These are phyloP conservation scores for Helianthus annuus DNA, from an alignment of 129 eudicot genomes.

Conservation along the genomic window HanXRQr2.0-SUNRISE NC_035435.2:166001492-166001991, in stretches of 20 bases:
- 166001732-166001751: conserved; percentile 2
- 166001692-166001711: too few species aligned
- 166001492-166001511: too few species aligned
- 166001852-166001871: conserved; percentile 91
- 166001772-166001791: conserved; percentile 60
- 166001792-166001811: conserved; percentile 78
- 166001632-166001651: too few species aligned
- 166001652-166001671: too few species aligned
- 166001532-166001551: too few species aligned
- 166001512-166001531: too few species aligned
- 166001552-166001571: too few species aligned
- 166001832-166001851: conserved; percentile 86
- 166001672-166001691: too few species aligned
- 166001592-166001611: too few species aligned
- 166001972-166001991: background rate
- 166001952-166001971: conserved; percentile 27
- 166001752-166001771: conserved; percentile 1
- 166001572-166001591: too few species aligned
- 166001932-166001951: conserved; percentile 98
- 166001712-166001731: too few species aligned
- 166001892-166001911: conserved; percentile 98
- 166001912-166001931: conserved; percentile 96
- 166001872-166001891: conserved; percentile 88
- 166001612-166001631: too few species aligned
- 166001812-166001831: conserved; percentile 85